These are phyloP conservation scores for Trametes sp. DNA, from an alignment of 1,284 basidiomycete species.

Conservation along the genomic window DNA sequence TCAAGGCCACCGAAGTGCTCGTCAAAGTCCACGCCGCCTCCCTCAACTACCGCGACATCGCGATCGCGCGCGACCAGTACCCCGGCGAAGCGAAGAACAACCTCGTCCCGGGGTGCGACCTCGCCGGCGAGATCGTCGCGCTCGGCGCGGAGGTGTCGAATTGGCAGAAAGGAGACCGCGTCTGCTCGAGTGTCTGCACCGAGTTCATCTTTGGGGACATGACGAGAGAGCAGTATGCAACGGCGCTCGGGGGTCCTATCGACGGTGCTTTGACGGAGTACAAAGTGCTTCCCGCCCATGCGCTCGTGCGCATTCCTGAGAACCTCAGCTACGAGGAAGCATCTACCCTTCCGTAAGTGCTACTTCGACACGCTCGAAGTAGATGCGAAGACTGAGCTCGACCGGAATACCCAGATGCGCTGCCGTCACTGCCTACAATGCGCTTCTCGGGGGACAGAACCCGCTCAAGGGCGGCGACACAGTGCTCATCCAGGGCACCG, in stretches of 20 bases:
- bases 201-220: conserved; percentile 22
- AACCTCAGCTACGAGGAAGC: conserved; percentile 47
- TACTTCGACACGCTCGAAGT: neutral
- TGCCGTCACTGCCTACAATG: conserved; percentile 50
- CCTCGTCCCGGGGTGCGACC: conserved; percentile 64
- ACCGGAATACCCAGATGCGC: conserved; percentile 35
- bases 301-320: conserved; percentile 40
- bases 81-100: conserved; percentile 40
- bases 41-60: conserved; percentile 47
- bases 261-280: conserved; percentile 66
- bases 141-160: conserved; percentile 57
- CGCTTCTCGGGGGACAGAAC: conserved; percentile 43
- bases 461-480: conserved; percentile 38
- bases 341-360: conserved; percentile 16
- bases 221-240: conserved; percentile 27
- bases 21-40: too few species aligned
- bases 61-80: conserved; percentile 46
- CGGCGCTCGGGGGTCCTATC: conserved; percentile 52
- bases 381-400: neutral
- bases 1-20: too few species aligned
- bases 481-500: conserved; percentile 50
- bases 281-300: conserved; percentile 34
- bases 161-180: conserved; percentile 59
- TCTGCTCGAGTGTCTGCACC: conserved; percentile 40
- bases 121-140: conserved; percentile 67